These are phyloP conservation scores for Clitopilus hobsonii DNA, from an alignment of 768 basidiomycete genomes.

Conservation along the genomic window DNA sequence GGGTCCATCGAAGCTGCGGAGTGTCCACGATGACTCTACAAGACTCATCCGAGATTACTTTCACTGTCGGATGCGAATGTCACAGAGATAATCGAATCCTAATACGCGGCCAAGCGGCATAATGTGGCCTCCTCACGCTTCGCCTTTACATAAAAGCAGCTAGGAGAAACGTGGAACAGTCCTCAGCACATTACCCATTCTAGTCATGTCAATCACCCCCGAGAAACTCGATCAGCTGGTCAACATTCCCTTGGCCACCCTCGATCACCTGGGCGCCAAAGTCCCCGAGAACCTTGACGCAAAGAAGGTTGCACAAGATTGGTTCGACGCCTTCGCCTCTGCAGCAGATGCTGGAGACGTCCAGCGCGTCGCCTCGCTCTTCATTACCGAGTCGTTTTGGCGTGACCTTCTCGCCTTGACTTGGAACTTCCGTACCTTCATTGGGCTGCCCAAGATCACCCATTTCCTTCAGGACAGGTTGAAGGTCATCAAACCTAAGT, in stretches of 20 bases:
- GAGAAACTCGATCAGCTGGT: too few relatives aligned
- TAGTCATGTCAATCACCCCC: too few relatives aligned
- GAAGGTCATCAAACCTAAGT: neutral
- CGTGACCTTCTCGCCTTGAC: constrained; percentile 5
- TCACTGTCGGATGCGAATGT: too few relatives aligned
- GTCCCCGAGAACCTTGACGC: constrained; percentile 30
- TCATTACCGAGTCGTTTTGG: constrained; percentile 25
- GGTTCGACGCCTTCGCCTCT: constrained; percentile 35
- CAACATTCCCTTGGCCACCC: constrained; percentile 17
- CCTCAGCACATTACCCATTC: too few relatives aligned
- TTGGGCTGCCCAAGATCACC: constrained; percentile 1
- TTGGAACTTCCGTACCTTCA: constrained; percentile 7
- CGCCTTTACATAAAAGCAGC: too few relatives aligned
- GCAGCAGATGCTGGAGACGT: constrained; percentile 28
- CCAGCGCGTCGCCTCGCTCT: constrained; percentile 26
- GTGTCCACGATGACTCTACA: too few relatives aligned
- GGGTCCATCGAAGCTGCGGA: too few relatives aligned
- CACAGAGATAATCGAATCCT: too few relatives aligned
- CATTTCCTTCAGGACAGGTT: constrained; percentile 1
- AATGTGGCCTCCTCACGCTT: too few relatives aligned
- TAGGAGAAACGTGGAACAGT: too few relatives aligned
- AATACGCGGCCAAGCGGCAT: too few relatives aligned
- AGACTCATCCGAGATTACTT: too few relatives aligned
- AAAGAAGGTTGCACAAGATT: constrained; percentile 26
- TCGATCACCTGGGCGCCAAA: constrained; percentile 22